Evolutionary conservation across 2,329 filamentous ascomycete species (phyloP).

Genomic region (Colletotrichum tamarilloi): DNA sequence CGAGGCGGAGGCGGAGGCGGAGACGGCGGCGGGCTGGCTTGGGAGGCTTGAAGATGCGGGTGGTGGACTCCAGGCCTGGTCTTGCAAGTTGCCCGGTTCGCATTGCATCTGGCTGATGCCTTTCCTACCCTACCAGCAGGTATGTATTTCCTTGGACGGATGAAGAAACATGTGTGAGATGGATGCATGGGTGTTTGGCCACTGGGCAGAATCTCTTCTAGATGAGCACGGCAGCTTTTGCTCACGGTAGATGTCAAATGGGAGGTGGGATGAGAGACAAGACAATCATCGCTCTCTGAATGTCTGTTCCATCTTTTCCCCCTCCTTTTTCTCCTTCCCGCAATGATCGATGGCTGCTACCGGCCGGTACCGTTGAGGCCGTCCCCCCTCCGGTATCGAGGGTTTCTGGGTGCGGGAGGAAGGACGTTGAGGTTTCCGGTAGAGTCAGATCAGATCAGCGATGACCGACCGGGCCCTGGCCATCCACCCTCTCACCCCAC

Average conservation of each 20-base stretch:
- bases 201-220: not conserved
- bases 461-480: constrained; percentile 18
- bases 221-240: constrained; percentile 1
- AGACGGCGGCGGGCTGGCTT: not conserved
- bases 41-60: not conserved
- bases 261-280: not conserved
- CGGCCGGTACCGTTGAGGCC: constrained; percentile 17
- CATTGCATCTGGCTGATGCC: not conserved
- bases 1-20: not conserved
- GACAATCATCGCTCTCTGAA: not conserved
- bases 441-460: constrained; percentile 24
- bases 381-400: constrained; percentile 1
- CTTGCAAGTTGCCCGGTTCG: not conserved
- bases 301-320: not conserved
- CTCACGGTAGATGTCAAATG: not conserved
- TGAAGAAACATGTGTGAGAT: not conserved
- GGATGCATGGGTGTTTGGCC: not conserved
- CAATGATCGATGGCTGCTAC: constrained; percentile 11
- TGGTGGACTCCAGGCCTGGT: not conserved
- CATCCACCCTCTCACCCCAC: not conserved
- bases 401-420: constrained; percentile 8
- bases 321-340: not conserved
- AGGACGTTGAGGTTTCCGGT: constrained; percentile 32
- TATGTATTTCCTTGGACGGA: not conserved
- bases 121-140: too few relatives aligned